Evolutionary conservation across 768 basidiomycete species (phyloP).

Genomic region (Psilocybe tampanensis): DNA sequence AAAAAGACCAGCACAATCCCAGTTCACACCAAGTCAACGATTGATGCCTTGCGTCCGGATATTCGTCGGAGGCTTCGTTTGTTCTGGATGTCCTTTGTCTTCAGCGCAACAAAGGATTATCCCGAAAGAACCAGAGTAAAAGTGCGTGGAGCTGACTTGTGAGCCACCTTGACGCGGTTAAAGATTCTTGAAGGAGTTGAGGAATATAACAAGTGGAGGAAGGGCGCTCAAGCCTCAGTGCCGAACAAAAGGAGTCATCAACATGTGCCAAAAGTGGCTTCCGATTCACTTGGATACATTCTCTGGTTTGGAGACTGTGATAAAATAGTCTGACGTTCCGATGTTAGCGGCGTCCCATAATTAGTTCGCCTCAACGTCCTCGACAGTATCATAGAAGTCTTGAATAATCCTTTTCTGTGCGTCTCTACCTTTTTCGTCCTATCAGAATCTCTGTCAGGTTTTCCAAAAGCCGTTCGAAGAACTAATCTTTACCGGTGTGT

Average conservation of each 20-base stretch:
- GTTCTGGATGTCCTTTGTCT: no score
- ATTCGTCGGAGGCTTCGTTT: no score
- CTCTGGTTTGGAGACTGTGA: not conserved
- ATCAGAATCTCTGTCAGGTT: not conserved
- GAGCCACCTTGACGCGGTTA: not conserved
- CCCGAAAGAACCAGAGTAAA: not conserved
- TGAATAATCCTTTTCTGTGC: slow-evolving; percentile 80
- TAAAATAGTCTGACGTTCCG: not conserved
- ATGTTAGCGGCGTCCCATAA: not conserved
- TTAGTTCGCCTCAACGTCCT: slow-evolving; percentile 65
- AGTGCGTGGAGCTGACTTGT: not conserved
- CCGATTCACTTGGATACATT: no score
- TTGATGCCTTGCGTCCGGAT: no score
- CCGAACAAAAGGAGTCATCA: not conserved
- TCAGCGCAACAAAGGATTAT: no score
- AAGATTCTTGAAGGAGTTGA: not conserved
- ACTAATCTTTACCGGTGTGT: slow-evolving; percentile 41
- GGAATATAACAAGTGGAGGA: not conserved
- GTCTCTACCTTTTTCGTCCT: slow-evolving; percentile 65
- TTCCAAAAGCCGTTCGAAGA: not conserved
- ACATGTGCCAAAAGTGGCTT: no score
- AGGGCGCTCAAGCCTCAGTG: not conserved
- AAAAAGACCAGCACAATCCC: no score
- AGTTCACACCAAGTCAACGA: no score
- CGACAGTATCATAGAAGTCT: slow-evolving; percentile 85